Evolutionary conservation across 164 flowering plant species (phyloP), one percentile per base, ranked within the genome.

Genomic region (Chimonanthus praecox): DNA sequence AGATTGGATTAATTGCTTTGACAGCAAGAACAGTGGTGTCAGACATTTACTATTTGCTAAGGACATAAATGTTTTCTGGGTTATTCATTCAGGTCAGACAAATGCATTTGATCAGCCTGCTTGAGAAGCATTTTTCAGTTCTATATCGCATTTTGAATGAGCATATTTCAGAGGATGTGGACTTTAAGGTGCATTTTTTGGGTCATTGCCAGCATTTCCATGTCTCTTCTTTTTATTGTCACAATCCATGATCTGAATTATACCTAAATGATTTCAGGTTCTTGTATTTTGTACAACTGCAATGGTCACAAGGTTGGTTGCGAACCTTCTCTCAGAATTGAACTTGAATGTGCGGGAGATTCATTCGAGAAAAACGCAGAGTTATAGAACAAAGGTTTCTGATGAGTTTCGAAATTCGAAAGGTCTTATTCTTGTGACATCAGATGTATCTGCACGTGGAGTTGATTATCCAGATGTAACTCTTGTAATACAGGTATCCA

Each of bases 401-500:
- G 97, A 96, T 80, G 99, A 96, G 78, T 96, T 96, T 74, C 82
- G 99, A 64, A 93, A 90, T 84, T 96, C 99, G 64, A 94, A 88
- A 80, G 94, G 98, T 77, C 89, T 96, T 68, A 90, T 96, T 76
- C 97, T 96, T 68, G 99, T 94, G 71, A 93, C 99, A n/a, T 96
- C 99, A 72, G 99, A 96, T 85, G 99, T 96, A 16, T 96, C 99
- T 80, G 99, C 99, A 0, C 97, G 99, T 70, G 99, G 99, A 74
- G 99, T 96, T 60, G 99, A 93, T 81, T 96, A 96, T 81, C 99
- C 99, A 15, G 99, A 96, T 84, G 97, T 96, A 21, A 88, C 97
- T 47, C 94, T 96, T 50, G 99, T 96, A 73, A 74, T 96, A 75
- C 99, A 96, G 98, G 99, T 96, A 74, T 2, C 44, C 18, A 3